Percentiles rank a stretch among this genome's conserved stretches.
Evolutionary conservation across 2,329 filamentous ascomycete species (phyloP).

Genomic region (Ophiostoma sp.): DNA sequence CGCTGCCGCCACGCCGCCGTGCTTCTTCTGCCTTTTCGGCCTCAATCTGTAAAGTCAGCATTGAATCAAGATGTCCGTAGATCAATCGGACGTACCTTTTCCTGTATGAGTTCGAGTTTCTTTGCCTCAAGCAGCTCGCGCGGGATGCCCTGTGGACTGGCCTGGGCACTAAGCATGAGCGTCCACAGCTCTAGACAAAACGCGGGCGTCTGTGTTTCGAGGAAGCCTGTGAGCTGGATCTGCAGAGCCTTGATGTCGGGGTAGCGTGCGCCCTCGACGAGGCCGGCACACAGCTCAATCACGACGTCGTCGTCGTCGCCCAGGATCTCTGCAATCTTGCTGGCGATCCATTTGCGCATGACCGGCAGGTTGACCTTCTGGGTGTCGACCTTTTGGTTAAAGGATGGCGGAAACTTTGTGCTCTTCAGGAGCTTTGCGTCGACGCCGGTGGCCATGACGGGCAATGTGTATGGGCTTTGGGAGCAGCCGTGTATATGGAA

Average conservation of each 20-base stretch:
- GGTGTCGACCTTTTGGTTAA: conserved; percentile 94
- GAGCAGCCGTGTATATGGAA: neutral
- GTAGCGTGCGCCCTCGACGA: conserved; percentile 50
- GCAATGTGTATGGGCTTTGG: conserved; percentile 1
- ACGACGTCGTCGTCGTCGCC: conserved; percentile 95
- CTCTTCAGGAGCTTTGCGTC: conserved; percentile 84
- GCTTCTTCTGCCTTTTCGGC: conserved; percentile 69
- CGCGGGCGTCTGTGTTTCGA: conserved; percentile 80
- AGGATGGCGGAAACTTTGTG: conserved; percentile 91
- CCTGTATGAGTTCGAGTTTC: conserved; percentile 88
- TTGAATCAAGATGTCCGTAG: neutral
- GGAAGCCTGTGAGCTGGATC: conserved; percentile 88
- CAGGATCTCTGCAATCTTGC: conserved; percentile 78
- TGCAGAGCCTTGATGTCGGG: conserved; percentile 94
- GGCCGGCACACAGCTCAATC: conserved; percentile 71
- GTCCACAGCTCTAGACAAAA: conserved; percentile 97
- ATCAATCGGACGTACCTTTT: conserved; percentile 61
- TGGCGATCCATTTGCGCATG: conserved; percentile 89
- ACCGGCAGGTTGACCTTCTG: conserved; percentile 94
- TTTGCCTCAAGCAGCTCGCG: conserved; percentile 94
- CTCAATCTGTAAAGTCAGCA: conserved; percentile 54
- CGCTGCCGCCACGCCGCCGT: conserved; percentile 58
- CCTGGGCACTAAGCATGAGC: conserved; percentile 82
- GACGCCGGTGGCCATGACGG: conserved; percentile 70
- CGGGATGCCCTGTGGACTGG: conserved; percentile 81